A percentile compares a stretch with the other conserved stretches of the same genome.
Evolutionary conservation across 2,329 filamentous ascomycete genomes (phyloP).

Genomic region (Venturia nashicola): DNA sequence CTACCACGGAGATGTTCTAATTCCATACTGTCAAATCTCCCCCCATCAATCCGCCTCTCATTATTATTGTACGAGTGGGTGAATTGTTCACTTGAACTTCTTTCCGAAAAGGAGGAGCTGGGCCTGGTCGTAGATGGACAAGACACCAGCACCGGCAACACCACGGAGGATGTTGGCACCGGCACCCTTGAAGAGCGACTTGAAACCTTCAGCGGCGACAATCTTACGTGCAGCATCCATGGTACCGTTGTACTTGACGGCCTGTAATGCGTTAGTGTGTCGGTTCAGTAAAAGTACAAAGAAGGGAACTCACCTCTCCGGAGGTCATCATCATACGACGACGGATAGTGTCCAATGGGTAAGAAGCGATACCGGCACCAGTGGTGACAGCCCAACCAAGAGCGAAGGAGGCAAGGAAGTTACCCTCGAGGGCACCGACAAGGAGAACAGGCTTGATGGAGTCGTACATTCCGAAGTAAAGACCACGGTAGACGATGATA

Average conservation of each 20-base stretch:
- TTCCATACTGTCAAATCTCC: background rate
- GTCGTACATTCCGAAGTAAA: conserved; percentile 99
- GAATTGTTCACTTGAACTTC: conserved; percentile 62
- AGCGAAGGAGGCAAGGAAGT: conserved; percentile 98
- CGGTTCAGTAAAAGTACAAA: conserved; percentile 21
- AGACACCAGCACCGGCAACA: conserved; percentile 99
- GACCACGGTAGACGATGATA: conserved; percentile 99
- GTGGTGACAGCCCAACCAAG: conserved; percentile 99
- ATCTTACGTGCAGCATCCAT: conserved; percentile 94
- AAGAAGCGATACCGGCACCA: conserved; percentile 99
- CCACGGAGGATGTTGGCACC: conserved; percentile 99
- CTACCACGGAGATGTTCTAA: background rate
- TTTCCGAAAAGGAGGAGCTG: conserved; percentile 99
- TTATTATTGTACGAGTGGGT: background rate
- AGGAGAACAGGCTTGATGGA: conserved; percentile 99
- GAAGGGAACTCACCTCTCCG: conserved; percentile 44
- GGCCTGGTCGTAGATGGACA: conserved; percentile 99
- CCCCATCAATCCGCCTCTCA: background rate
- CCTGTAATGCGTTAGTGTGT: conserved; percentile 41
- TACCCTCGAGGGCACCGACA: conserved; percentile 80
- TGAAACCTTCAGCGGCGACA: conserved; percentile 86
- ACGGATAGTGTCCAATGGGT: conserved; percentile 99
- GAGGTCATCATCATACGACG: conserved; percentile 99
- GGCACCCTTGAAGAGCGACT: conserved; percentile 99
- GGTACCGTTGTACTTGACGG: conserved; percentile 99